Percentiles rank a stretch among this genome's conserved stretches.
Conservation (phyloP, 2,329 filamentous ascomycete genomes). For the Cladosporium sp. region DNA sequence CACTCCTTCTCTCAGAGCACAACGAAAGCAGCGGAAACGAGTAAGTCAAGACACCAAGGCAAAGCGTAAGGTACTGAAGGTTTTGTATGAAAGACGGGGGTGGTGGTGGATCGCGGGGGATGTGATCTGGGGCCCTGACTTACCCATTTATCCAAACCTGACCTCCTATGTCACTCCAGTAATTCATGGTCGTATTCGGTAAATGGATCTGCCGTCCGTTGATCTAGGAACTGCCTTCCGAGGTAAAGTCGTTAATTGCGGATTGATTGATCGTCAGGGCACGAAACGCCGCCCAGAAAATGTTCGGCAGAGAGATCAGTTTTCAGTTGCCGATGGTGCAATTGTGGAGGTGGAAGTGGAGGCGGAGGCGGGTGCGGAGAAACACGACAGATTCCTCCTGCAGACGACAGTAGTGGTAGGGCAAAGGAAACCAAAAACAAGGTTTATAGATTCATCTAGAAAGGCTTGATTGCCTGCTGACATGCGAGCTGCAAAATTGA, state of each 20-base stretch:
- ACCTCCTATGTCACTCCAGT: constrained; percentile 1
- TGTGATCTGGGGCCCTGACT: neutral
- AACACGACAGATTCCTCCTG: neutral
- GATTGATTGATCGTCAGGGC: constrained; percentile 13
- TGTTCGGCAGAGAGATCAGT: neutral
- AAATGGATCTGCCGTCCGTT: neutral
- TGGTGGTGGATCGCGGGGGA: neutral
- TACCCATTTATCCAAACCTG: constrained; percentile 16
- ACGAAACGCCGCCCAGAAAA: neutral
- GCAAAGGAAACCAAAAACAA: neutral
- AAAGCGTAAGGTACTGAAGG: neutral
- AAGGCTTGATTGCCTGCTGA: neutral
- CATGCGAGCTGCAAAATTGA: neutral
- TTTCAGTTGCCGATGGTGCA: neutral
- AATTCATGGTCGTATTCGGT: constrained; percentile 5
- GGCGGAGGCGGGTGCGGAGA: constrained; percentile 1
- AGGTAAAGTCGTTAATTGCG: neutral
- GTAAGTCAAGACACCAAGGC: neutral
- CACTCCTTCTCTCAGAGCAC: neutral
- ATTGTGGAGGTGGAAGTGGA: neutral
- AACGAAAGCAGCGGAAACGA: neutral
- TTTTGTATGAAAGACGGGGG: neutral
- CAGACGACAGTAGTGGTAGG: neutral
- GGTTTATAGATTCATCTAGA: neutral
- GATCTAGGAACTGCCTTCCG: neutral